Conservation (phyloP, 2,329 filamentous ascomycete species). For the Botrytis sinoallii region DNA sequence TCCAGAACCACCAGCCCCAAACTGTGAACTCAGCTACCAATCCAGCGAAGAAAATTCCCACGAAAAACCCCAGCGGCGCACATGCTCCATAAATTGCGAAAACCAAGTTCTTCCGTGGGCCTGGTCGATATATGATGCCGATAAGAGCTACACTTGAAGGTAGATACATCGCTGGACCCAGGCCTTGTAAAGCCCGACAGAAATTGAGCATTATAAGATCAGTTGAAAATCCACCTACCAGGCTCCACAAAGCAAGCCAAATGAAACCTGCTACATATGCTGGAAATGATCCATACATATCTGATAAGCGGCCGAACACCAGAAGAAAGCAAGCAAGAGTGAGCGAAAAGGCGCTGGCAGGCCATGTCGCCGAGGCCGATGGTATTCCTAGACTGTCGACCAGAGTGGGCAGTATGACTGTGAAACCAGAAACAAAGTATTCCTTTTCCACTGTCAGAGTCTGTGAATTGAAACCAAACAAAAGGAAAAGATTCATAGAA, state of each 20-base stretch:
- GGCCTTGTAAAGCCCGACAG: slow-evolving; percentile 69
- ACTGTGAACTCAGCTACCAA: slow-evolving; percentile 54
- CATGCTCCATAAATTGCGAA: slow-evolving; percentile 56
- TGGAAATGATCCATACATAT: slow-evolving; percentile 60
- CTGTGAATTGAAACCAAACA: background rate
- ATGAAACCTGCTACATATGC: slow-evolving; percentile 57
- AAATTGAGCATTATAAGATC: slow-evolving; percentile 69
- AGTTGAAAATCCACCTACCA: slow-evolving; percentile 66
- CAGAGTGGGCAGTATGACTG: slow-evolving; percentile 67
- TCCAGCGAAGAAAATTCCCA: slow-evolving; percentile 63
- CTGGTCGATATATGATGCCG: slow-evolving; percentile 62
- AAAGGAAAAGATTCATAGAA: background rate
- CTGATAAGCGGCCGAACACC: slow-evolving; percentile 58
- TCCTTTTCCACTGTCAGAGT: slow-evolving; percentile 42
- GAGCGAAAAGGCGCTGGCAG: slow-evolving; percentile 57
- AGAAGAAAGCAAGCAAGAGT: slow-evolving; percentile 57
- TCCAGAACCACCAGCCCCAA: slow-evolving; percentile 69
- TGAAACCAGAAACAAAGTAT: slow-evolving; percentile 71
- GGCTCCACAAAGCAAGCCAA: slow-evolving; percentile 67
- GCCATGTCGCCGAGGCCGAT: slow-evolving; percentile 59
- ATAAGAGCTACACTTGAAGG: slow-evolving; percentile 66
- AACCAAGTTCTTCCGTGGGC: slow-evolving; percentile 65
- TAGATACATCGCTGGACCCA: slow-evolving; percentile 70
- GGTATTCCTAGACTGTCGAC: slow-evolving; percentile 62
- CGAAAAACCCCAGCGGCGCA: slow-evolving; percentile 54